Evolutionary conservation across 306 rosid species (phyloP).

Genomic region (Rosa lucieae): DNA sequence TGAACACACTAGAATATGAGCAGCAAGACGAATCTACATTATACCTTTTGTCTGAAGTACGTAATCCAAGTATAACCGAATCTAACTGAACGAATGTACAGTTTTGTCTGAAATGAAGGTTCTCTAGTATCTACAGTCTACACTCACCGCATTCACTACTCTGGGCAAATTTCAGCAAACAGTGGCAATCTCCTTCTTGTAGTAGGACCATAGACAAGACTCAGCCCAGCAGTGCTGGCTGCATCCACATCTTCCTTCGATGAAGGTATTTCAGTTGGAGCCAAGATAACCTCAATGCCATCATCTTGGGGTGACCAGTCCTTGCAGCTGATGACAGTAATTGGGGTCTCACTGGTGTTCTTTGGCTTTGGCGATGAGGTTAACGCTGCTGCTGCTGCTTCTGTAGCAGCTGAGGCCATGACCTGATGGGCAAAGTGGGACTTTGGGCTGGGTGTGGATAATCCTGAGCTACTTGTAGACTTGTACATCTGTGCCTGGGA

Average conservation of each 20-base stretch:
- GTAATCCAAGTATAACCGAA: not conserved
- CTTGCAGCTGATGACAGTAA: not conserved
- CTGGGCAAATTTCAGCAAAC: slow-evolving; percentile 37
- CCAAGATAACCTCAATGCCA: slow-evolving; percentile 34
- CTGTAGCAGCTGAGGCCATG: slow-evolving; percentile 19
- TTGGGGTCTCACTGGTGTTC: slow-evolving; percentile 14
- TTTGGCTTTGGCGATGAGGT: slow-evolving; percentile 17
- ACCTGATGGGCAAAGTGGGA: slow-evolving; percentile 22
- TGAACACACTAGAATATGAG: not conserved
- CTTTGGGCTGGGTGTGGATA: slow-evolving; percentile 21
- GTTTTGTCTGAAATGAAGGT: not conserved
- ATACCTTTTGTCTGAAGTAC: not conserved
- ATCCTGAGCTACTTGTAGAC: slow-evolving; percentile 26
- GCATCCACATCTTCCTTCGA: slow-evolving; percentile 46
- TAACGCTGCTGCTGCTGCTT: not conserved
- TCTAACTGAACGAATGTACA: not conserved
- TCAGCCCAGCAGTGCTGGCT: slow-evolving; percentile 16
- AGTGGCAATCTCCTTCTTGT: slow-evolving; percentile 39
- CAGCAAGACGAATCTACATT: not conserved
- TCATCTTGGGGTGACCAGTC: slow-evolving; percentile 82
- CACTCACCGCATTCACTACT: slow-evolving; percentile 9
- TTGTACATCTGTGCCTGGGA: slow-evolving; percentile 36
- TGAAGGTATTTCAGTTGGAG: slow-evolving; percentile 13
- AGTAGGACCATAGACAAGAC: not conserved
- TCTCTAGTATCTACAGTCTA: not conserved